Base-by-base conservation (phyloP, 768 basidiomycete genomes). In the Calocera viscosa region DNA sequence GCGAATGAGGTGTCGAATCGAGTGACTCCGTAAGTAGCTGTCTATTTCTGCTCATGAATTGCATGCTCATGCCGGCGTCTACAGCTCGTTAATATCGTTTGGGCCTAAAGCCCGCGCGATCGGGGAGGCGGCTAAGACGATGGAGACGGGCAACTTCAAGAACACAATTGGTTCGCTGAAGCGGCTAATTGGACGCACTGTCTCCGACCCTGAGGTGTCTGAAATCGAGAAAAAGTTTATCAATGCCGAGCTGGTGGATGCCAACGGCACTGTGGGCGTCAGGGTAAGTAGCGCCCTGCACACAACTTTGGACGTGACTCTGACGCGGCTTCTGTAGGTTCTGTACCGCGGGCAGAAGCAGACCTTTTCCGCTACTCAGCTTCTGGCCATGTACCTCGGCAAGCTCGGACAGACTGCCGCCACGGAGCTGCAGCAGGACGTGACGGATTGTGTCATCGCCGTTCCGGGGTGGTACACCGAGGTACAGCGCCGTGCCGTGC, bases 391-490 rank as follows among this genome's bases (percentile, higher is more conserved):
- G 81, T 98, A 92, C 78, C 77, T 98, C 32, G 89, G 85, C 72
- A 93, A 94, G 78, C 81, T 98, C 67, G 86, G 91, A 64, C 95
- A 98, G 73, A 97, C 84, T 69, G 85, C 94, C 14, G 76, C 86
- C 34, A 81, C 77, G 53, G 95, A 98, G 76, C 89, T 96, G 77
- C 95, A 93, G 77, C 83, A 82, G 28, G 81, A 82, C 71, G 89
- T 97, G 64, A 86, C 87, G 40, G 94, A 99, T 77, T 85, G 97
- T 71, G 94, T 97, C 71, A 90, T 99, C 77, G 87, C 96, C 67
- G 89, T 98, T 47, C 96, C 96, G 11, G 93, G 91, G 66, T 97
- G 93, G 92, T 99, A 85, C 82, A 91, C 94, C 70, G 95, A 99
- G 73, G 78, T 86, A 65, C 96, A 99, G 76, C 85, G 95, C 66